Conservation (phyloP, 768 basidiomycete genomes). For the Amanita rimosa region DNA sequence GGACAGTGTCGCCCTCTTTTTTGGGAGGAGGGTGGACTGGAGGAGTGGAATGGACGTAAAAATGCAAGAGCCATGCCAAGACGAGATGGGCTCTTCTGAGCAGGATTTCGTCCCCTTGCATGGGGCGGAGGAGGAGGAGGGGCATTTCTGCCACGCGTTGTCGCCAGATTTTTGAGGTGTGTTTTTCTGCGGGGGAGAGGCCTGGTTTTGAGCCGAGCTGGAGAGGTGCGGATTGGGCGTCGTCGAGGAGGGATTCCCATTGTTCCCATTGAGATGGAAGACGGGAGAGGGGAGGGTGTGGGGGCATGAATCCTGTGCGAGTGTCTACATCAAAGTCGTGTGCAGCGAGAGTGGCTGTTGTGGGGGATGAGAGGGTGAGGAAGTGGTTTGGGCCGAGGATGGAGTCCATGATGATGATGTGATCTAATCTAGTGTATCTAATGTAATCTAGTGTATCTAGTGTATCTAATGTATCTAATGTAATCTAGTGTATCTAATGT, state of each 20-base stretch:
- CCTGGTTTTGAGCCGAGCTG: slow-evolving; percentile 42
- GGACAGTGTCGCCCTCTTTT: slow-evolving; percentile 18
- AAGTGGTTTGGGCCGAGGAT: slow-evolving; percentile 1
- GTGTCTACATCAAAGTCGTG: slow-evolving; percentile 90
- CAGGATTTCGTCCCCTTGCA: slow-evolving; percentile 38
- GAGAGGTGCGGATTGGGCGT: slow-evolving; percentile 18
- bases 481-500: slow-evolving; percentile 5
- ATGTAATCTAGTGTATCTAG: not conserved
- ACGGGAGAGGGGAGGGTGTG: slow-evolving; percentile 51
- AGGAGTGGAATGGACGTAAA: slow-evolving; percentile 62
- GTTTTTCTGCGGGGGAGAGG: slow-evolving; percentile 23
- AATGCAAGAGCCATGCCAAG: slow-evolving; percentile 63
- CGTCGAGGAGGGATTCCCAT: slow-evolving; percentile 51
- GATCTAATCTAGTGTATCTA: too few species aligned
- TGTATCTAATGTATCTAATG: slow-evolving; percentile 8
- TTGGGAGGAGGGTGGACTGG: slow-evolving; percentile 15
- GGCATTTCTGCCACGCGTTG: slow-evolving; percentile 33
- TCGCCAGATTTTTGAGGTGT: slow-evolving; percentile 35
- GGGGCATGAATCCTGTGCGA: slow-evolving; percentile 87
- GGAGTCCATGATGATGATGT: slow-evolving; percentile 20
- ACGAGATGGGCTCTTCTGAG: slow-evolving; percentile 68
- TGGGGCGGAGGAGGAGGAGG: slow-evolving; percentile 31
- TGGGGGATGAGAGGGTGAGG: not conserved
- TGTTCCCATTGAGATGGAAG: slow-evolving; percentile 41
- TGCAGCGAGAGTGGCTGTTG: slow-evolving; percentile 17